Percentiles rank a stretch among this genome's conserved stretches.
These are phyloP conservation scores for Dactylellina parvicollis DNA, from an alignment of 2,329 filamentous ascomycete species.

Conservation along the genomic window DNA sequence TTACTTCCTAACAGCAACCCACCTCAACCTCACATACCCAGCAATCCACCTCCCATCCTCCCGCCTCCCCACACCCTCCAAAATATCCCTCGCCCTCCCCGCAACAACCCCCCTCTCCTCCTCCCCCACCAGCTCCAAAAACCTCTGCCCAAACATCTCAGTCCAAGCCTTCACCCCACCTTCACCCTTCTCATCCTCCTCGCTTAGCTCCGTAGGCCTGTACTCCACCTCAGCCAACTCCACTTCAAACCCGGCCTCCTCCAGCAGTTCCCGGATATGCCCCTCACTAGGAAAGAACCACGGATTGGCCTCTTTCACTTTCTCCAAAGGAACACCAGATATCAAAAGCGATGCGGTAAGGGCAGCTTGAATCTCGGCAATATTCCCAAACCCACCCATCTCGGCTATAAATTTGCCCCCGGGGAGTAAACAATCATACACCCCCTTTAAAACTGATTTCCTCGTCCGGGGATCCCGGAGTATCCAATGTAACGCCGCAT, in stretches of 20 bases:
- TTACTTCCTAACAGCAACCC: slow-evolving; percentile 58
- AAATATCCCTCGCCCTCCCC: slow-evolving; percentile 45
- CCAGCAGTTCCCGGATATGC: slow-evolving; percentile 41
- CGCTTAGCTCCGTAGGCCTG: slow-evolving; percentile 56
- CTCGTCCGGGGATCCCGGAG: slow-evolving; percentile 32
- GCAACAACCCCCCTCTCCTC: slow-evolving; percentile 38
- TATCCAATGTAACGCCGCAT: slow-evolving; percentile 64
- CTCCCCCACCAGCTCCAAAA: slow-evolving; percentile 54
- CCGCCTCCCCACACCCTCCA: slow-evolving; percentile 55
- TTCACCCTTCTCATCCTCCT: slow-evolving; percentile 28
- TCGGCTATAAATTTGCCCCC: slow-evolving; percentile 56
- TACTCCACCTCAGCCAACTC: slow-evolving; percentile 55
- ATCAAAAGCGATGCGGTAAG: slow-evolving; percentile 48
- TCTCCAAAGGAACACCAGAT: slow-evolving; percentile 29
- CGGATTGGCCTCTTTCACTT: slow-evolving; percentile 43
- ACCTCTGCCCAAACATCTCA: slow-evolving; percentile 56
- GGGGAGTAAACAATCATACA: slow-evolving; percentile 34
- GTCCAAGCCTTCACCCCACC: slow-evolving; percentile 57
- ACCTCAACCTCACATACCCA: slow-evolving; percentile 57
- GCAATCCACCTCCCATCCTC: slow-evolving; percentile 54
- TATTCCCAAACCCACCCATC: slow-evolving; percentile 56
- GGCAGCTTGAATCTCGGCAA: slow-evolving; percentile 55
- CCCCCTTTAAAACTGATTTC: neutral
- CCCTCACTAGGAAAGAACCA: slow-evolving; percentile 56
- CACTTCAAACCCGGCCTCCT: slow-evolving; percentile 54